These are phyloP conservation scores for Erigeron philadelphicus DNA, from an alignment of 140 eudicot genomes.

Conservation along the genomic window DNA sequence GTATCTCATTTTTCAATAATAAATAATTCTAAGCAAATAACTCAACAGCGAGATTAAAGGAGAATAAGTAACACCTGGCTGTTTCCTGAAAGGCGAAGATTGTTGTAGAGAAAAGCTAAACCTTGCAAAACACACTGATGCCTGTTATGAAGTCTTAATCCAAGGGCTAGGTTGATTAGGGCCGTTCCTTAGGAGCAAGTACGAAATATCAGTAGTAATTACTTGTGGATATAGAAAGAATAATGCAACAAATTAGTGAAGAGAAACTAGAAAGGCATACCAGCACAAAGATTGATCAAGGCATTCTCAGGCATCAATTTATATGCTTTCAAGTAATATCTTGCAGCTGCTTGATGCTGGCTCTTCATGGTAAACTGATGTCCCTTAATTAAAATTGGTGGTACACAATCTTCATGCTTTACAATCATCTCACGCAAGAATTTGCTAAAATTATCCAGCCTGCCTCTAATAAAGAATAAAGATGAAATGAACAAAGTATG, in stretches of 20 bases:
- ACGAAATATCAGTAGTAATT: neutral
- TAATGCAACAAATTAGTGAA: neutral
- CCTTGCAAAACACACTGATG: conserved; percentile 82
- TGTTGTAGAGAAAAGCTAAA: conserved; percentile 78
- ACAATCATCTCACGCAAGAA: conserved; percentile 54
- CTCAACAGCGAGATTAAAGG: neutral
- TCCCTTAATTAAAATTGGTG: conserved; percentile 64
- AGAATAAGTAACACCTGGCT: conserved; percentile 50
- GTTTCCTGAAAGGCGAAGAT: conserved; percentile 54
- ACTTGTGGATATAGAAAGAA: neutral
- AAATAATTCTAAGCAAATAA: neutral
- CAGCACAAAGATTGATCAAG: conserved; percentile 77
- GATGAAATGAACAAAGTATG: neutral
- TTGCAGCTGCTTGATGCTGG: conserved; percentile 87
- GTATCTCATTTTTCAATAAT: neutral
- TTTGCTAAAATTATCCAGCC: conserved; percentile 58
- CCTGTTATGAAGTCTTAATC: conserved; percentile 73
- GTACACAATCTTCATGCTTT: conserved; percentile 60
- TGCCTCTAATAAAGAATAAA: conserved; percentile 23
- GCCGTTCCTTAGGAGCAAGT: conserved; percentile 46
- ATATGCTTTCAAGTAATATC: conserved; percentile 75
- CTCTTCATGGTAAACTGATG: conserved; percentile 66
- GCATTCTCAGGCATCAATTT: conserved; percentile 78
- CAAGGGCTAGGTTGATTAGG: conserved; percentile 76
- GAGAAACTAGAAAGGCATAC: conserved; percentile 30